phyloP scores from a whole-genome alignment of 305 asterid species.

The Plantago lanceolata region DNA sequence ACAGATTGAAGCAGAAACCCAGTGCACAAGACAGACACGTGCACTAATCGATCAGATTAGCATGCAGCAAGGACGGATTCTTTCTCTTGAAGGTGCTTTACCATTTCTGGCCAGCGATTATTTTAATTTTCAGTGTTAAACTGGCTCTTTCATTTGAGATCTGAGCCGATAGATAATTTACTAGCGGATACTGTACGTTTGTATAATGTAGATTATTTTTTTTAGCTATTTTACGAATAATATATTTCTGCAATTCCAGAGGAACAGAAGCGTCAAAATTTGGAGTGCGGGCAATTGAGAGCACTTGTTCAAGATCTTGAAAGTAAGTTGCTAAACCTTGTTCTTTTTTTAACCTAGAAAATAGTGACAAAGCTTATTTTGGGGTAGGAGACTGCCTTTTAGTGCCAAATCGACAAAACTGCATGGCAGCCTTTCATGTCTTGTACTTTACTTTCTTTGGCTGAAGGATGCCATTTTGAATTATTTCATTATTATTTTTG shows the following conservation, averaged over 20 bases:
- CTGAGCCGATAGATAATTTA: constrained; percentile 4
- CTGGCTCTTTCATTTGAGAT: background rate
- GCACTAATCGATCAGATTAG: constrained; percentile 83
- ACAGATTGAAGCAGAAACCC: constrained; percentile 89
- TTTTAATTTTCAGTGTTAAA: background rate
- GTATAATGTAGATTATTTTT: background rate
- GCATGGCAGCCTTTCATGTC: background rate
- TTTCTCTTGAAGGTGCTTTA: constrained; percentile 71
- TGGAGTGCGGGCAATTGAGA: constrained; percentile 75
- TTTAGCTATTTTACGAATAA: constrained; percentile 22
- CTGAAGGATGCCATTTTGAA: too few relatives aligned
- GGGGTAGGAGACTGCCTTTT: background rate
- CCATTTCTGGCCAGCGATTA: background rate
- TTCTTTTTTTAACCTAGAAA: constrained; percentile 18
- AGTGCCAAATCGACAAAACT: background rate
- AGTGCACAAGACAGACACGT: constrained; percentile 78
- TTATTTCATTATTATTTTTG: background rate
- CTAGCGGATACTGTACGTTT: constrained; percentile 16
- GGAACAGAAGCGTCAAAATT: constrained; percentile 56
- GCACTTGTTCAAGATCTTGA: constrained; percentile 85
- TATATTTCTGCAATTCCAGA: constrained; percentile 53
- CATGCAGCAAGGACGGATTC: constrained; percentile 64
- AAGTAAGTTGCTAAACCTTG: constrained; percentile 43
- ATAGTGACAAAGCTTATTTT: constrained; percentile 16
- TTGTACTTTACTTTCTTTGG: background rate